Percentiles rank a stretch among this genome's conserved stretches.
Conservation (phyloP, 345 rosid species). For the Mallotus nudiflorus region DNA sequence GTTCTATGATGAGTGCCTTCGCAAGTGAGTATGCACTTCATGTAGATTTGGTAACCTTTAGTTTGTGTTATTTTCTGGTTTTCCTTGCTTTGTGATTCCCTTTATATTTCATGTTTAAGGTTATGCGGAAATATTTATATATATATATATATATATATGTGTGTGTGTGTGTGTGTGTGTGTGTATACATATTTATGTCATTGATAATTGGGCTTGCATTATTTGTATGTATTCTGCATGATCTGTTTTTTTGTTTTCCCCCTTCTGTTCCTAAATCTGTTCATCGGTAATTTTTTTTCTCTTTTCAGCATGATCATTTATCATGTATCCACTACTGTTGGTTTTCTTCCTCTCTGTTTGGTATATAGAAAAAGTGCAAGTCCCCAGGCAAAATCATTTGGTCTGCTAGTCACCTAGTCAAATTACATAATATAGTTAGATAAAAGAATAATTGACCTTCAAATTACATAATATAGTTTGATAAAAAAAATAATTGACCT, state of each 20-base stretch:
- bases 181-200: too few species aligned
- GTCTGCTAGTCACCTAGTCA: background rate
- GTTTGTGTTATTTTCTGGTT: background rate
- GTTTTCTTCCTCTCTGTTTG: too few species aligned
- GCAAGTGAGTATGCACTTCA: constrained; percentile 69
- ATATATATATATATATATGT: too few species aligned
- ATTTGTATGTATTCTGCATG: background rate
- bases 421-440: background rate
- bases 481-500: background rate
- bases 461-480: background rate
- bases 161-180: too few species aligned
- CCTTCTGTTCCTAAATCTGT: background rate
- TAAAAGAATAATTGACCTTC: too few species aligned
- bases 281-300: background rate
- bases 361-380: too few species aligned
- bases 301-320: too few species aligned
- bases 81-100: background rate
- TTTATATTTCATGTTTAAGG: background rate
- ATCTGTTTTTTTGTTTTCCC: background rate
- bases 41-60: background rate
- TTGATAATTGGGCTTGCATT: background rate
- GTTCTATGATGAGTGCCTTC: constrained; percentile 94
- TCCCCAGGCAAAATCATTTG: too few species aligned
- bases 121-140: too few species aligned
- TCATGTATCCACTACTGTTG: too few species aligned